Percentiles rank a stretch among this genome's conserved stretches.
Conservation (phyloP, 805 yeast genomes). For the Barnettozyma sucrosica region DNA sequence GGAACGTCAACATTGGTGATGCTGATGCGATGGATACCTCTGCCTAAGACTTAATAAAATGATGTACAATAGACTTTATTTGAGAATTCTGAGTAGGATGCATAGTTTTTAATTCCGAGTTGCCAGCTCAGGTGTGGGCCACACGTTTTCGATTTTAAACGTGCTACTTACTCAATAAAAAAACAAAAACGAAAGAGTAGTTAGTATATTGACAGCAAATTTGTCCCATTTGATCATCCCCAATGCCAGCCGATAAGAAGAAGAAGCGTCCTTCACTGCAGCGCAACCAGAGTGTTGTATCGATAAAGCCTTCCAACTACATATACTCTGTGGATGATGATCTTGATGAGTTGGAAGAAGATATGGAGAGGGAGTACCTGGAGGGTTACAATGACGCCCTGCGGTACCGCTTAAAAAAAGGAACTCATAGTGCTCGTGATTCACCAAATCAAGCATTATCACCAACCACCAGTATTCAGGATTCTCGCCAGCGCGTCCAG, state of each 20-base stretch:
- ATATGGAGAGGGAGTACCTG: constrained; percentile 49
- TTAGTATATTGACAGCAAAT: too few relatives aligned
- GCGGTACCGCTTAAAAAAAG: constrained; percentile 37
- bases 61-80: neutral
- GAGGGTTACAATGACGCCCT: constrained; percentile 75
- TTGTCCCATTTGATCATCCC: neutral
- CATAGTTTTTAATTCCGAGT: too few relatives aligned
- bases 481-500: neutral
- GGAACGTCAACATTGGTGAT: constrained; percentile 55
- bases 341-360: constrained; percentile 62
- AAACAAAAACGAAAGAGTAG: too few relatives aligned
- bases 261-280: constrained; percentile 22
- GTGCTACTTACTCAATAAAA: neutral
- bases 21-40: constrained; percentile 37
- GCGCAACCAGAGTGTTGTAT: constrained; percentile 17
- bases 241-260: constrained; percentile 6
- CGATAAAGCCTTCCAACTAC: constrained; percentile 21
- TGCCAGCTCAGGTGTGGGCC: neutral
- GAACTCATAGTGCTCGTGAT: constrained; percentile 20
- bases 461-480: neutral
- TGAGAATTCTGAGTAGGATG: too few relatives aligned
- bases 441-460: constrained; percentile 1
- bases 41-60: constrained; percentile 7
- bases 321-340: constrained; percentile 81
- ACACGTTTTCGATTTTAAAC: neutral